Conservation (phyloP, 805 yeast genomes). For the Wickerhamiella dianesei region DNA sequence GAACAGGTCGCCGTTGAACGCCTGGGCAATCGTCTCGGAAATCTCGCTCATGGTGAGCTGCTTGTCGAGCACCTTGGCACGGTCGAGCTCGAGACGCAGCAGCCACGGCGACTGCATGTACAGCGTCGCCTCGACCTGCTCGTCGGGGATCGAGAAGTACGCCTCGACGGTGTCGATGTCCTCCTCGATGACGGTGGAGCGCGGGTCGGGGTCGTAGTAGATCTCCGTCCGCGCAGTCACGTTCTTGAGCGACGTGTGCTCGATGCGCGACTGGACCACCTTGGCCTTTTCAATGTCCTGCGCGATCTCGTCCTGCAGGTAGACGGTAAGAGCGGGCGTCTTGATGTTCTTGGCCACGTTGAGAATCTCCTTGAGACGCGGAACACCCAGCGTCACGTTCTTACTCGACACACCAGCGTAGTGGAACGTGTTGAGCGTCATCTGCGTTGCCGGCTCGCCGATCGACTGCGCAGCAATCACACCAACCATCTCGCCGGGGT, state of each 20-base stretch:
- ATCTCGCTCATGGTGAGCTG: slow-evolving; percentile 97
- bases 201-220: slow-evolving; percentile 96
- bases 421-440: slow-evolving; percentile 95
- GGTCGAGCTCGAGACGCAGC: slow-evolving; percentile 87
- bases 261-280: slow-evolving; percentile 90
- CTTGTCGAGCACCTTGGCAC: slow-evolving; percentile 97
- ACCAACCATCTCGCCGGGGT: slow-evolving; percentile 98
- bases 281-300: slow-evolving; percentile 88
- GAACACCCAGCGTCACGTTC: slow-evolving; percentile 94
- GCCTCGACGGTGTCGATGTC: slow-evolving; percentile 96
- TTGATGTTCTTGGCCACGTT: slow-evolving; percentile 97
- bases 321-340: slow-evolving; percentile 98
- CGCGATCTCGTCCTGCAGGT: slow-evolving; percentile 65
- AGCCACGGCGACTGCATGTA: slow-evolving; percentile 98
- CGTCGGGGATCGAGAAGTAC: slow-evolving; percentile 95
- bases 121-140: slow-evolving; percentile 83
- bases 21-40: slow-evolving; percentile 84
- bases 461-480: slow-evolving; percentile 94
- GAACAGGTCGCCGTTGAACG: slow-evolving; percentile 87
- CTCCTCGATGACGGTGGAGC: slow-evolving; percentile 89
- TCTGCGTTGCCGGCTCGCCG: slow-evolving; percentile 97
- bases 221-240: slow-evolving; percentile 97
- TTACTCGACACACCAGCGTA: slow-evolving; percentile 96
- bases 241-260: slow-evolving; percentile 86
- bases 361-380: slow-evolving; percentile 93